Conservation (phyloP, 2,329 filamentous ascomycete species). For the Colletotrichum sansevieriae region DNA sequence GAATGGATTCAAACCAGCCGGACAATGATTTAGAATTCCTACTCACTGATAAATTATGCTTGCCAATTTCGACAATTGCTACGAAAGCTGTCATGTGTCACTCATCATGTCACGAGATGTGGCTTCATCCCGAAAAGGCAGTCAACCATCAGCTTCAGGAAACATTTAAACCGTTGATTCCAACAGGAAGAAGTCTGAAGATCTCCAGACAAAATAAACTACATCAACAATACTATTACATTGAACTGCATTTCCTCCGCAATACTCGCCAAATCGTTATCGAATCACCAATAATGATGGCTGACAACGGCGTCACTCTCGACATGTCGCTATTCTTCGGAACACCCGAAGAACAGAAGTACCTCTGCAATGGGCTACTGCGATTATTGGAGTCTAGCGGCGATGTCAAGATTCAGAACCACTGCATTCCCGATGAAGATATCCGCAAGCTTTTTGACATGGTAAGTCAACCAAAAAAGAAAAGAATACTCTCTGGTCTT, state of each 20-base stretch:
- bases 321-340: too few relatives aligned
- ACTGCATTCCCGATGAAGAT: conserved; percentile 44
- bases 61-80: neutral
- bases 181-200: neutral
- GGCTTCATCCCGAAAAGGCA: neutral
- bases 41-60: too few relatives aligned
- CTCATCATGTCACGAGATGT: neutral
- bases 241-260: neutral
- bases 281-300: conserved; percentile 37
- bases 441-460: conserved; percentile 45
- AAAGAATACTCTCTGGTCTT: fast-evolving
- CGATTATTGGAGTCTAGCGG: conserved; percentile 41
- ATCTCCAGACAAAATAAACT: too few relatives aligned
- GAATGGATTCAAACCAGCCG: too few relatives aligned
- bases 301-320: too few relatives aligned
- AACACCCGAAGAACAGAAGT: conserved; percentile 41
- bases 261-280: neutral
- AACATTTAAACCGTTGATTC: neutral
- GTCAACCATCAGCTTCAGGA: neutral
- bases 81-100: neutral
- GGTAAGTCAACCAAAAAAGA: conserved; percentile 6
- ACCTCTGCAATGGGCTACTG: conserved; percentile 46
- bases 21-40: too few relatives aligned
- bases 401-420: conserved; percentile 46
- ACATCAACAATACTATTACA: too few relatives aligned